Percentiles rank a stretch among this genome's conserved stretches.
Evolutionary conservation across 768 basidiomycete species (phyloP).

Genomic region (Jaapia argillacea): DNA sequence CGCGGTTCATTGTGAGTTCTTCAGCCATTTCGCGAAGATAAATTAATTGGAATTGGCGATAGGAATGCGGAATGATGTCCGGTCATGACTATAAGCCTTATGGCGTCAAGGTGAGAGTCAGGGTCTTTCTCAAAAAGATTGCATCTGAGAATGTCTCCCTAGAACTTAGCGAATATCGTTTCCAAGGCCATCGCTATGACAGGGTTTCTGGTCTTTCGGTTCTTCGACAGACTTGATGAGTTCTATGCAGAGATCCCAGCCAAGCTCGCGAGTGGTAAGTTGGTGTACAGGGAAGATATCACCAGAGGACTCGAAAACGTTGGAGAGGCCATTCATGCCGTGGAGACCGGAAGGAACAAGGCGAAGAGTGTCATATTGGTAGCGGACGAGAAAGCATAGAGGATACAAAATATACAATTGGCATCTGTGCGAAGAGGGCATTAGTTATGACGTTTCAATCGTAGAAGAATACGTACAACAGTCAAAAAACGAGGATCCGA

Average conservation of each 20-base stretch:
- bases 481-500: too few relatives aligned
- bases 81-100: slow-evolving; percentile 13
- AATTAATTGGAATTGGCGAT: not conserved
- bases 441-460: too few relatives aligned
- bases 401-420: too few relatives aligned
- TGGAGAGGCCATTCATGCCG: slow-evolving; percentile 22
- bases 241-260: slow-evolving; percentile 16
- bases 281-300: slow-evolving; percentile 26
- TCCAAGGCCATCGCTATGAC: slow-evolving; percentile 16
- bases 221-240: slow-evolving; percentile 14
- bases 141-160: not conserved
- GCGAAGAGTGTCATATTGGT: slow-evolving; percentile 27
- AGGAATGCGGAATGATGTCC: slow-evolving; percentile 21
- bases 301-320: slow-evolving; percentile 21
- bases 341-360: slow-evolving; percentile 22
- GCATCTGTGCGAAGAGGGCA: too few relatives aligned
- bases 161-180: slow-evolving; percentile 17
- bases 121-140: not conserved
- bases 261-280: slow-evolving; percentile 18
- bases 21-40: not conserved
- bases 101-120: slow-evolving; percentile 8
- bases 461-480: too few relatives aligned
- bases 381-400: slow-evolving; percentile 13
- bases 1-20: slow-evolving; percentile 15
- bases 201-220: slow-evolving; percentile 20